These are phyloP conservation scores for Suillus subalutaceus DNA, from an alignment of 768 basidiomycete species.

Conservation along the genomic window DNA sequence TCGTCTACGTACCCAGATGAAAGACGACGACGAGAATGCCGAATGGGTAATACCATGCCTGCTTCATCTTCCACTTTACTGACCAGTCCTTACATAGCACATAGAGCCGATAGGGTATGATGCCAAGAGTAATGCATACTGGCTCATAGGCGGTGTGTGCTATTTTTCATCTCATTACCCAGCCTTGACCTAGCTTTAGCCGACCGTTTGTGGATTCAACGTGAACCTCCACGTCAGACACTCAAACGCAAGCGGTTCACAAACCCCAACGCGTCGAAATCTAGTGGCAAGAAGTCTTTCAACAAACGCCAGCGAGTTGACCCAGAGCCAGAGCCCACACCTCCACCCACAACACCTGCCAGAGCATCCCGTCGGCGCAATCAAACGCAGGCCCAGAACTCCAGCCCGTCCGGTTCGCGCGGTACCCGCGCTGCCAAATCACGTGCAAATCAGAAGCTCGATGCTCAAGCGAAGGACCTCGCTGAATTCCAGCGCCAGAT, in stretches of 20 bases:
- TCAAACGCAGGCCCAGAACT: slow-evolving; percentile 9
- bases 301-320: slow-evolving; percentile 32
- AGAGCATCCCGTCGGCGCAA: slow-evolving; percentile 20
- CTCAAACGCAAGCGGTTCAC: slow-evolving; percentile 47
- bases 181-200: slow-evolving; percentile 41
- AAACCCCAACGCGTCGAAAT: slow-evolving; percentile 29
- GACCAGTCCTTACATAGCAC: slow-evolving; percentile 50
- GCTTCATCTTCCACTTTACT: slow-evolving; percentile 3
- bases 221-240: slow-evolving; percentile 54
- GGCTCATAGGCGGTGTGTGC: slow-evolving; percentile 77
- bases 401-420: slow-evolving; percentile 37
- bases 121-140: slow-evolving; percentile 76
- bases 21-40: slow-evolving; percentile 74
- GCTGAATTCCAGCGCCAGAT: slow-evolving; percentile 61
- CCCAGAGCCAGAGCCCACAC: slow-evolving; percentile 1
- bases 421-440: slow-evolving; percentile 68
- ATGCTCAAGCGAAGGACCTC: slow-evolving; percentile 69
- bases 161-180: not conserved
- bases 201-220: slow-evolving; percentile 87
- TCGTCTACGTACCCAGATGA: slow-evolving; percentile 72
- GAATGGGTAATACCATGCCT: slow-evolving; percentile 62
- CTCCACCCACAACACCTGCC: slow-evolving; percentile 12
- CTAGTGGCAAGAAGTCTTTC: slow-evolving; percentile 23
- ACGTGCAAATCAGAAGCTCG: slow-evolving; percentile 70
- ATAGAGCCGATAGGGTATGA: slow-evolving; percentile 88